phyloP scores from a whole-genome alignment of 2,329 filamentous ascomycete species.

The Monosporascus cannonballus region DNA sequence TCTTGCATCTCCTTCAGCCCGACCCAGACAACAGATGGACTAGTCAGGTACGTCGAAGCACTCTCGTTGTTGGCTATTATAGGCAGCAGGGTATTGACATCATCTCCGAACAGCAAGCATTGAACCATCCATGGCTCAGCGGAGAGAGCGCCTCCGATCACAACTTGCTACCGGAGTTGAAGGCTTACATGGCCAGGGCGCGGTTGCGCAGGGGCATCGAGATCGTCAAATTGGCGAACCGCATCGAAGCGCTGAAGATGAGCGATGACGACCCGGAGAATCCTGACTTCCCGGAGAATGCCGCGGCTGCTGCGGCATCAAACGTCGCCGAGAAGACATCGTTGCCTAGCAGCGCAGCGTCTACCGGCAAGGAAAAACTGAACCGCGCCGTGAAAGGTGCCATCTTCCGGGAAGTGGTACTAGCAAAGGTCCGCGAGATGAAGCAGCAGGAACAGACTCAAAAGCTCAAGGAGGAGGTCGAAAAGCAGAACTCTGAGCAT shows the following conservation, averaged over 20 bases:
- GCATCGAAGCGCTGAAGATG: constrained; percentile 90
- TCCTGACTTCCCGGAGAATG: constrained; percentile 63
- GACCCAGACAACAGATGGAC: constrained; percentile 70
- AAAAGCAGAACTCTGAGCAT: constrained; percentile 27
- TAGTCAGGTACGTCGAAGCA: constrained; percentile 55
- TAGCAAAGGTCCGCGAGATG: constrained; percentile 89
- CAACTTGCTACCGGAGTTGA: constrained; percentile 96
- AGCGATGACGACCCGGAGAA: constrained; percentile 79
- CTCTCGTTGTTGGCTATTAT: constrained; percentile 2
- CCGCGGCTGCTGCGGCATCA: constrained; percentile 48
- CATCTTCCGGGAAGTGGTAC: constrained; percentile 90
- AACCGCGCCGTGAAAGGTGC: constrained; percentile 53
- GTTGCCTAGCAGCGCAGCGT: constrained; percentile 17
- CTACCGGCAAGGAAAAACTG: constrained; percentile 34
- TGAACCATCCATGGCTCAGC: constrained; percentile 82
- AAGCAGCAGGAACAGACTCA: constrained; percentile 78
- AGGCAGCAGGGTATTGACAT: constrained; percentile 2
- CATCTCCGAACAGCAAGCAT: constrained; percentile 51
- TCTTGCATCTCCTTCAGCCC: constrained; percentile 72
- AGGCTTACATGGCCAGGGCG: constrained; percentile 84
- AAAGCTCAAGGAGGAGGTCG: constrained; percentile 55
- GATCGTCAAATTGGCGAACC: constrained; percentile 90
- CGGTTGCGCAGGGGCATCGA: constrained; percentile 91
- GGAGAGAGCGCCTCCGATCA: constrained; percentile 90
- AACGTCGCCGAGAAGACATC: constrained; percentile 26